A percentile compares a stretch with the other conserved stretches of the same genome.
Conservation (phyloP, 441 rosid genomes). For the Isatis lusitanica region DNA sequence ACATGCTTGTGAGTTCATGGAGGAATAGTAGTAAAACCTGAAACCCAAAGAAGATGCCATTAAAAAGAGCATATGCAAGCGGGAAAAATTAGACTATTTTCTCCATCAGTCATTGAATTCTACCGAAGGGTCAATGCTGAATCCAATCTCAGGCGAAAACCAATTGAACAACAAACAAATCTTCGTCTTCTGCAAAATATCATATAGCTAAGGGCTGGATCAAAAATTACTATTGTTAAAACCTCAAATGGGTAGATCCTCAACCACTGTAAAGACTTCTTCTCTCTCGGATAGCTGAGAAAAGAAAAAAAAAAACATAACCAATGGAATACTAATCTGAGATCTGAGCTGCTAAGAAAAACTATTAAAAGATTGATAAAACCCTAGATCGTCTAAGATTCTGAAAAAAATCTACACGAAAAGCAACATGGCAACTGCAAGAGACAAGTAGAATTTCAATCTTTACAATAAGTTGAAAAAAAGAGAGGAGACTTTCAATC, state of each 20-base stretch:
- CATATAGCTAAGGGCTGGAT: neutral
- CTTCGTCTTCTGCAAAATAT: neutral
- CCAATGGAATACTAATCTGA: neutral
- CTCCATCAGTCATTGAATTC: neutral
- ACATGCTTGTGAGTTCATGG: slow-evolving; percentile 88
- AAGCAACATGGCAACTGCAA: no score
- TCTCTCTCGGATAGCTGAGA: slow-evolving; percentile 22
- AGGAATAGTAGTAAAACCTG: slow-evolving; percentile 81
- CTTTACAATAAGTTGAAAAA: no score
- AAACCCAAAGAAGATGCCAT: neutral
- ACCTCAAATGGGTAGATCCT: slow-evolving; percentile 24
- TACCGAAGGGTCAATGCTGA: neutral
- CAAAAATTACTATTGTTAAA: slow-evolving; percentile 39
- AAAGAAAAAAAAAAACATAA: neutral
- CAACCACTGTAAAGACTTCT: neutral
- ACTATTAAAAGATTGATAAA: no score
- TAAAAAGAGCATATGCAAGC: neutral
- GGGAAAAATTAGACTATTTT: neutral
- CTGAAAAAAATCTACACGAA: no score
- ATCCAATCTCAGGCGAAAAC: neutral
- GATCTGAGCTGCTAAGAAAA: no score
- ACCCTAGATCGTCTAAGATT: no score
- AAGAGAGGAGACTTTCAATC: no score
- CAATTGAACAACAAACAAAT: neutral
- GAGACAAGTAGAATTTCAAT: no score